These are phyloP conservation scores for Cladorrhinum sp. DNA, from an alignment of 2,329 filamentous ascomycete genomes.

Conservation along the genomic window DNA sequence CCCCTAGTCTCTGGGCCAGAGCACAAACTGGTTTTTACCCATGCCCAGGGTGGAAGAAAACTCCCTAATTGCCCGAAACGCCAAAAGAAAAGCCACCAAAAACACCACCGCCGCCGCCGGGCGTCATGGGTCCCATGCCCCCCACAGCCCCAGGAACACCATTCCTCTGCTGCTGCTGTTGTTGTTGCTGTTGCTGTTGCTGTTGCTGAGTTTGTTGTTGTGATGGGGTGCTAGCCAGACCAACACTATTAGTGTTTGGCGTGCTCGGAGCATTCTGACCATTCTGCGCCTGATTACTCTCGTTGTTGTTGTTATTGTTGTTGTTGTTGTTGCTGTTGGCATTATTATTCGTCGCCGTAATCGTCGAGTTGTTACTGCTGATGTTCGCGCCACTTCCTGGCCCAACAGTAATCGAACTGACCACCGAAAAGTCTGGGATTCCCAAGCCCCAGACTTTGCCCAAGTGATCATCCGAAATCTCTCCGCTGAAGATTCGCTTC, in stretches of 20 bases:
- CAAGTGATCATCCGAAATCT: conserved; percentile 75
- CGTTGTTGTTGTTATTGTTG: conserved; percentile 21
- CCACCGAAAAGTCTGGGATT: conserved; percentile 58
- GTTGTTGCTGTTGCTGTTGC: conserved; percentile 48
- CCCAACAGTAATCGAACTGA: conserved; percentile 27
- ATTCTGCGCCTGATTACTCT: conserved; percentile 39
- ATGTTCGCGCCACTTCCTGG: conserved; percentile 5
- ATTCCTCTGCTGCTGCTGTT: conserved; percentile 28
- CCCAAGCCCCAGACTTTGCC: conserved; percentile 94
- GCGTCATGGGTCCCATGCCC: conserved; percentile 70
- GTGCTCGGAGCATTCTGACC: conserved; percentile 48
- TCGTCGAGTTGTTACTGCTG: neutral
- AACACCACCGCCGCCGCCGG: conserved; percentile 69
- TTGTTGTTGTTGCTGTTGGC: conserved; percentile 20
- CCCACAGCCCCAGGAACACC: conserved; percentile 37
- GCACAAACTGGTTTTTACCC: no score
- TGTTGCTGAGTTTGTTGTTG: conserved; percentile 38
- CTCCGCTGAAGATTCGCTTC: conserved; percentile 80
- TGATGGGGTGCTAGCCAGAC: conserved; percentile 57
- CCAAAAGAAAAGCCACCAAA: conserved; percentile 72
- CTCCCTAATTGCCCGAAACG: neutral
- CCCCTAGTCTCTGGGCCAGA: no score
- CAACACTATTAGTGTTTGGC: conserved; percentile 60
- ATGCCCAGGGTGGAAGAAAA: no score
- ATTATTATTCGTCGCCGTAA: neutral